phyloP scores from a whole-genome alignment of 768 basidiomycete genomes.

The Suillus lakei region DNA sequence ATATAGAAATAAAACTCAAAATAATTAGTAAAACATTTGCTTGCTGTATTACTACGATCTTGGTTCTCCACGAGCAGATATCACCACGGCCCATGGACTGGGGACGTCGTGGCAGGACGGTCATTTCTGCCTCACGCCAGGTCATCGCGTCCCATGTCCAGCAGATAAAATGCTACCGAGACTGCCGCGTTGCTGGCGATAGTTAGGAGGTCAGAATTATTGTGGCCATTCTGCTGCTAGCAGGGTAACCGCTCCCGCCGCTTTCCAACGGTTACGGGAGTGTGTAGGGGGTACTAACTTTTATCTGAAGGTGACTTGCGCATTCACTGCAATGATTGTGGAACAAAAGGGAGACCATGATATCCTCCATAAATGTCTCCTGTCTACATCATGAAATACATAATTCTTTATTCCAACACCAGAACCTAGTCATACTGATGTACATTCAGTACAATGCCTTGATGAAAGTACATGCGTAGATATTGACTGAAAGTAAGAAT shows the following conservation, averaged over 20 bases:
- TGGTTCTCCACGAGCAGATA: no score
- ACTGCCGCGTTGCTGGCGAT: neutral
- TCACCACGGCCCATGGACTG: neutral
- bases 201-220: neutral
- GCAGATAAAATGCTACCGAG: neutral
- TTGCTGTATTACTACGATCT: no score
- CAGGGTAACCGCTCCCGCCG: no score
- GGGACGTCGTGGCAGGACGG: neutral
- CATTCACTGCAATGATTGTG: neutral
- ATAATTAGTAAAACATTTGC: neutral
- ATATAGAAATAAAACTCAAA: neutral
- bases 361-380: slow-evolving; percentile 4
- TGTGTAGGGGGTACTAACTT: neutral
- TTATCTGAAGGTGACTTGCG: neutral
- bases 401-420: slow-evolving; percentile 9
- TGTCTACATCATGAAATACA: slow-evolving; percentile 11
- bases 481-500: slow-evolving; percentile 9
- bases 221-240: neutral
- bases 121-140: neutral
- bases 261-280: slow-evolving; percentile 10
- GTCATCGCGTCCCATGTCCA: neutral
- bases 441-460: slow-evolving; percentile 8
- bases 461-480: slow-evolving; percentile 9
- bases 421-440: slow-evolving; percentile 6
- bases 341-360: neutral